Evolutionary conservation across 1,284 basidiomycete species (phyloP), one percentile per base, ranked within the genome.

Genomic region (Fistulina hepatica): DNA sequence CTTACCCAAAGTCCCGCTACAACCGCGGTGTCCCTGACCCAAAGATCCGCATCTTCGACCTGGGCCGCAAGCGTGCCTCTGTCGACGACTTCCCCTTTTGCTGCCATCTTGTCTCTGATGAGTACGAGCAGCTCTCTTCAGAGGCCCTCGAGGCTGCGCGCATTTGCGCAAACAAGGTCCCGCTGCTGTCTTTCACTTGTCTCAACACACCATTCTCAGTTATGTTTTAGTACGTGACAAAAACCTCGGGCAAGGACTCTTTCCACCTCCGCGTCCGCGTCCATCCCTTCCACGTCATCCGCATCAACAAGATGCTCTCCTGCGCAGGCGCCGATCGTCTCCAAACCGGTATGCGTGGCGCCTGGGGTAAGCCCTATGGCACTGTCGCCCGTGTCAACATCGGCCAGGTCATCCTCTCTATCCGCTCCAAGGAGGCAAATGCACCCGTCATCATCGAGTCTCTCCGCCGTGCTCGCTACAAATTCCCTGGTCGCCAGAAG

Each of bases 401-500:
- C 55, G 94, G 94, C 48, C 93, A 97, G 70, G 81, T 97, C 60
- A 88, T 97, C 61, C 78, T 97, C 46, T 95, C 90, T 47, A 82
- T 97, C 63, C 88, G 94, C 44, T 86, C 80, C 67, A 92, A 92
- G 69, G 94, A 97, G 59, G 52, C 56, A 49, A 92, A 93, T 67
- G 78, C 82, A 39, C 63, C 81, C 33, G 86, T 95, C 54, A 86
- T 97, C 60, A 83, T 90, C 64, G 94, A 98, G 71, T 94, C 94
- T 44, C 82, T 98, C 51, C 85, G 91, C 54, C 89, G 91, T 55
- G 91, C 93, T 33, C 89, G 93, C 47, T 97, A 97, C 82, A 98
- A 97, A 81, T 97, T 97, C 84, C 93, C 94, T 39, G 93, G 93
- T 52, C 81, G 93, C 60, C 93, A 97, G 71, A 97, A 97, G 81